A percentile compares a stretch with the other conserved stretches of the same genome.
Conservation (phyloP, 2,329 filamentous ascomycete genomes). For the Exserohilum turcica region DNA sequence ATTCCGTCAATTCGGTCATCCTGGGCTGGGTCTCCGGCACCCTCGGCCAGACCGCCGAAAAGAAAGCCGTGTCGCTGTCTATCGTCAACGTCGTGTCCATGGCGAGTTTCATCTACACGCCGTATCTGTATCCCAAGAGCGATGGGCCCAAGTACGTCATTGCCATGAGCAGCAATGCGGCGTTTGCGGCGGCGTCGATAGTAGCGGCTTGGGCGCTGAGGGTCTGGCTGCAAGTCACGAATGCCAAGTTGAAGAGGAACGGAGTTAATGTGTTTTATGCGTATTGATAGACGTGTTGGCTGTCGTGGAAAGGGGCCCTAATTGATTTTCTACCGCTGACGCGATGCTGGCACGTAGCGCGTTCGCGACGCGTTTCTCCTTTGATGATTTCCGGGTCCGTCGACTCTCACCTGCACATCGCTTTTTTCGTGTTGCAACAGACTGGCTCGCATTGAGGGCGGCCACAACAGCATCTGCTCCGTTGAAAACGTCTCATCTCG, state of each 20-base stretch:
- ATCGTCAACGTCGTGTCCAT: constrained; percentile 53
- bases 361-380: too few species aligned
- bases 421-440: background rate
- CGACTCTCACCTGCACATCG: background rate
- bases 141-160: constrained; percentile 31
- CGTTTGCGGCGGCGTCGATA: constrained; percentile 22
- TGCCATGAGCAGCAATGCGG: constrained; percentile 29
- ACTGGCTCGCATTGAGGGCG: too few species aligned
- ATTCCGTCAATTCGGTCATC: constrained; percentile 37
- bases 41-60: constrained; percentile 51
- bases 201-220: constrained; percentile 21
- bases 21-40: constrained; percentile 52
- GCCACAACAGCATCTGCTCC: background rate
- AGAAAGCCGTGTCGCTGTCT: constrained; percentile 51
- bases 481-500: background rate
- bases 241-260: constrained; percentile 14
- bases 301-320: background rate
- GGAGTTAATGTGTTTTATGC: background rate
- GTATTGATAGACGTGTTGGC: background rate
- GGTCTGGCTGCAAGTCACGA: constrained; percentile 17
- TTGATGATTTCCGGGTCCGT: background rate
- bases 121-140: constrained; percentile 45
- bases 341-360: background rate
- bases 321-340: background rate
- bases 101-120: constrained; percentile 45